These are phyloP conservation scores for Dalbergia cultrata DNA, from an alignment of 306 rosid genomes.

Conservation along the genomic window DNA sequence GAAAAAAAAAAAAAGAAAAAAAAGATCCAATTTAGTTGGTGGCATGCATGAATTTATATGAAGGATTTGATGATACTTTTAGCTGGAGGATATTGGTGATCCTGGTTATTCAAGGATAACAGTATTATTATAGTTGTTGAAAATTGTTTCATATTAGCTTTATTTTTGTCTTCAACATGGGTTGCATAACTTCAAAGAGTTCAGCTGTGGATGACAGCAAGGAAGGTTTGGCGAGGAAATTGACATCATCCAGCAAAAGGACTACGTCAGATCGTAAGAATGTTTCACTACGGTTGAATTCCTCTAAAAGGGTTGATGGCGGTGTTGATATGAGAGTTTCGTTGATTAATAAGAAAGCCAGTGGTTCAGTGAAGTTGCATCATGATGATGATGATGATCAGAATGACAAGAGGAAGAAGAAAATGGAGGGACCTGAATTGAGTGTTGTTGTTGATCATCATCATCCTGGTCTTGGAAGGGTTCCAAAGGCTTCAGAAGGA, in stretches of 20 bases:
- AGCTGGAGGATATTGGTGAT: conserved; percentile 27
- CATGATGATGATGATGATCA: conserved; percentile 40
- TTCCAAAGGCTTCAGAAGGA: conserved; percentile 70
- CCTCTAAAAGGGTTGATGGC: conserved; percentile 63
- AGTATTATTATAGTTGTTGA: conserved; percentile 27
- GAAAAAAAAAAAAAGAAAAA: not conserved
- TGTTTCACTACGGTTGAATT: conserved; percentile 53
- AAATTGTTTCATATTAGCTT: conserved; percentile 13
- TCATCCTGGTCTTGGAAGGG: conserved; percentile 65
- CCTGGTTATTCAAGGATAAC: conserved; percentile 24
- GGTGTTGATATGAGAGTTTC: conserved; percentile 54
- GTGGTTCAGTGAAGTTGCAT: conserved; percentile 54
- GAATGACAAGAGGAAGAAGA: conserved; percentile 45
- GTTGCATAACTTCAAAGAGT: conserved; percentile 68
- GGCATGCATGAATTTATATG: conserved; percentile 42
- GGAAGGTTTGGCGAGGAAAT: conserved; percentile 61
- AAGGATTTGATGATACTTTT: conserved; percentile 46
- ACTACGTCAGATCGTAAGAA: conserved; percentile 38
- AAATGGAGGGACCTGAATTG: conserved; percentile 54
- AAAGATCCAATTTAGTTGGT: conserved; percentile 37
- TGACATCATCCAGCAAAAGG: conserved; percentile 55
- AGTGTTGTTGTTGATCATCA: conserved; percentile 32
- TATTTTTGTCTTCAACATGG: conserved; percentile 62
- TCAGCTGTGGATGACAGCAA: conserved; percentile 71
- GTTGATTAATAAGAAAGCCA: conserved; percentile 61